Conservation (phyloP, 257 asterid genomes). For the Plantago elongata region DNA sequence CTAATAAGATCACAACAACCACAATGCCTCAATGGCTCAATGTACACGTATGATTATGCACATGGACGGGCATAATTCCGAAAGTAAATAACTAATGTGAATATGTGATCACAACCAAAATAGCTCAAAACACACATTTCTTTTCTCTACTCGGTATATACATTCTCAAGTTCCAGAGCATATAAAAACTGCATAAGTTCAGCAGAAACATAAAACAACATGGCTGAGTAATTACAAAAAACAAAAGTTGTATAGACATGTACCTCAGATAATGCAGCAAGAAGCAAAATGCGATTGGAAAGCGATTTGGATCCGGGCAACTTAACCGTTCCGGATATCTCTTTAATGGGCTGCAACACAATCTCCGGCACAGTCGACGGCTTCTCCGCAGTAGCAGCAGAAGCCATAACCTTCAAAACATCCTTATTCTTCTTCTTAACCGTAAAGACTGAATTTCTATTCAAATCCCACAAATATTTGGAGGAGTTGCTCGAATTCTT, state of each 20-base stretch:
- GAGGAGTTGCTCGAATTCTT: slow-evolving; percentile 36
- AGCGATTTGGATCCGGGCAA: slow-evolving; percentile 97
- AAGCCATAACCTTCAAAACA: slow-evolving; percentile 66
- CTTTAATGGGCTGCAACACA: slow-evolving; percentile 79
- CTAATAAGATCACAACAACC: background rate
- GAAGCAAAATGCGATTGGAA: slow-evolving; percentile 91
- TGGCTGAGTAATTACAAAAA: background rate
- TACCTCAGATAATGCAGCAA: slow-evolving; percentile 97
- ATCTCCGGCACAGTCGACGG: slow-evolving; percentile 77
- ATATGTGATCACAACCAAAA: no score
- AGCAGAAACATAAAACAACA: background rate
- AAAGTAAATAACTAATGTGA: no score
- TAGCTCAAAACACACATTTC: no score
- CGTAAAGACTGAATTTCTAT: slow-evolving; percentile 42
- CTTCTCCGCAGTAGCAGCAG: slow-evolving; percentile 70
- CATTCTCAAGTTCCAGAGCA: slow-evolving; percentile 1
- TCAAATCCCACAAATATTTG: slow-evolving; percentile 35
- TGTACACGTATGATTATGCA: no score
- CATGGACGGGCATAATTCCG: no score
- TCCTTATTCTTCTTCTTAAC: slow-evolving; percentile 29
- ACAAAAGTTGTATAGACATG: slow-evolving; percentile 8
- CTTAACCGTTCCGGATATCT: slow-evolving; percentile 87
- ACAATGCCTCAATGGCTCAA: no score
- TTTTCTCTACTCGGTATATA: background rate
- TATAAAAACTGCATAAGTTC: background rate